Conservation (phyloP, 352 stramenopile species). For the Phytophthora megakarya region DNA sequence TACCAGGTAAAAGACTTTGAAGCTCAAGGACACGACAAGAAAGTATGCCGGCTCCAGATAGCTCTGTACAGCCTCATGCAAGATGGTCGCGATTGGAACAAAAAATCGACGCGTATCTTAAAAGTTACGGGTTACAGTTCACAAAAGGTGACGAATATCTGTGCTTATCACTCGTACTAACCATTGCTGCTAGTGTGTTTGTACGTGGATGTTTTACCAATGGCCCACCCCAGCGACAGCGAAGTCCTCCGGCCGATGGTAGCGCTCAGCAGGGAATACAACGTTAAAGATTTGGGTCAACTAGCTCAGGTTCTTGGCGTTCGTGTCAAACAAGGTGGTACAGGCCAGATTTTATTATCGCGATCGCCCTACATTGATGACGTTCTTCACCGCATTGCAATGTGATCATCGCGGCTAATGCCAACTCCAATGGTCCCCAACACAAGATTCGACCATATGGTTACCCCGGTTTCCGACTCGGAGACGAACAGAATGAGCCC, state of each 20-base stretch:
- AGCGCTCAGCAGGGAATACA: background rate
- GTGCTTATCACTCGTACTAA: no score
- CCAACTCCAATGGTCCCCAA: no score
- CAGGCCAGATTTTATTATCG: no score
- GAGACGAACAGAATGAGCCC: no score
- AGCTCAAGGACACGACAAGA: background rate
- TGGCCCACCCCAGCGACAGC: background rate
- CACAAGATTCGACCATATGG: no score
- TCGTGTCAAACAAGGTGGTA: no score
- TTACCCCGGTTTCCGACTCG: no score
- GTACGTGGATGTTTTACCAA: conserved; percentile 8
- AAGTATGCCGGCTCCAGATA: conserved; percentile 2
- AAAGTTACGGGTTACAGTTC: background rate
- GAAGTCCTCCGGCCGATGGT: conserved; percentile 4
- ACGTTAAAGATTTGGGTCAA: conserved; percentile 5
- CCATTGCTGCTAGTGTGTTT: conserved; percentile 6
- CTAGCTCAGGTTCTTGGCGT: no score
- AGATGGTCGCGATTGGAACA: conserved; percentile 3
- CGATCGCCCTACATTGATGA: no score
- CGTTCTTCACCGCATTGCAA: no score
- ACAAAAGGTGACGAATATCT: conserved; percentile 5
- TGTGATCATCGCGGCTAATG: no score
- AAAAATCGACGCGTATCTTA: conserved; percentile 6
- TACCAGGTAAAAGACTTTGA: conserved; percentile 4
- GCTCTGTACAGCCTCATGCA: conserved; percentile 10